Evolutionary conservation across 1,139 yeast species (phyloP).

Genomic region (Blastobotrys persicus): DNA sequence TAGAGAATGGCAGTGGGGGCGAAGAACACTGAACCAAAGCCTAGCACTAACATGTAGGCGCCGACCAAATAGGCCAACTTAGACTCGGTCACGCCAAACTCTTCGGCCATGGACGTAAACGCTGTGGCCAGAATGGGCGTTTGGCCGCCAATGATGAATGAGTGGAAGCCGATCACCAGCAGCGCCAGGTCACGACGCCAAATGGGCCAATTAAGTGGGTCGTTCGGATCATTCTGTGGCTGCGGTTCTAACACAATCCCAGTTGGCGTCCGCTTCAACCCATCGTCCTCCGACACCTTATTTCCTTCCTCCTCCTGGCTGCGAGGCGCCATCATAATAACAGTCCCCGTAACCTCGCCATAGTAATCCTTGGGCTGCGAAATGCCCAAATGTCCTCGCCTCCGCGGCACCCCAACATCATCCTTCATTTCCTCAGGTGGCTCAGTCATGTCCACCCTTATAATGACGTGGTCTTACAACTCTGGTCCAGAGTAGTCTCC

Average conservation of each 20-base stretch:
- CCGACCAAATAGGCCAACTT: slow-evolving; percentile 57
- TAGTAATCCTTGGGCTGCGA: slow-evolving; percentile 41
- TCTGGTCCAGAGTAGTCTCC: no score
- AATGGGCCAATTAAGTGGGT: slow-evolving; percentile 71
- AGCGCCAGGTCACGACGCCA: slow-evolving; percentile 58
- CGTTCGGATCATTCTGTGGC: slow-evolving; percentile 73
- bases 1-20: slow-evolving; percentile 58
- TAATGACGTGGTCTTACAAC: no score
- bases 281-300: slow-evolving; percentile 20
- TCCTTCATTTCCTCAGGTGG: not conserved
- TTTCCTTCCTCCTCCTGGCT: slow-evolving; percentile 15
- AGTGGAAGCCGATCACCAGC: slow-evolving; percentile 54
- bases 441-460: not conserved
- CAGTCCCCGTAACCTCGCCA: slow-evolving; percentile 49
- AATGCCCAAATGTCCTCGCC: slow-evolving; percentile 38
- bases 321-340: slow-evolving; percentile 39
- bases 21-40: slow-evolving; percentile 56
- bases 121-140: slow-evolving; percentile 63
- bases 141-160: slow-evolving; percentile 63
- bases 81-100: slow-evolving; percentile 46
- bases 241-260: slow-evolving; percentile 70
- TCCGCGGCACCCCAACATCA: not conserved
- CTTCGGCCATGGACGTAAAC: slow-evolving; percentile 42
- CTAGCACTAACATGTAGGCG: slow-evolving; percentile 57
- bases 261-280: slow-evolving; percentile 45